Conservation (phyloP, 345 rosid species). For the Salix suchowensis region DNA sequence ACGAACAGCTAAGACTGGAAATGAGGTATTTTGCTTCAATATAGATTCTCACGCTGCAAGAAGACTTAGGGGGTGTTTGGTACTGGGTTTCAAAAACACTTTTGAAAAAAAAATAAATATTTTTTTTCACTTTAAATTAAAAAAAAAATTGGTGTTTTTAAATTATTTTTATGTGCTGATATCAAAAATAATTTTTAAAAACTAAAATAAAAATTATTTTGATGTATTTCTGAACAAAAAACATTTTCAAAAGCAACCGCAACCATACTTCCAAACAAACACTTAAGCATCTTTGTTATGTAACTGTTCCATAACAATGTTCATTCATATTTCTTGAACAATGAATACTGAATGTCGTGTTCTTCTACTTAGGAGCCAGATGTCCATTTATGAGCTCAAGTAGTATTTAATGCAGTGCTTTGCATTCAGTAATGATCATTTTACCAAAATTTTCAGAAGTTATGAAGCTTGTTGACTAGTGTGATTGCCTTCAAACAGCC, state of each 20-base stretch:
- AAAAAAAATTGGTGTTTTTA: no score
- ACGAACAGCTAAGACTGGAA: slow-evolving; percentile 86
- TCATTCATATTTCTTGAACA: neutral
- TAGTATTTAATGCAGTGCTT: neutral
- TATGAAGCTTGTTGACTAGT: neutral
- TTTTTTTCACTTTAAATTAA: no score
- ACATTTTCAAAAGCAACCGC: no score
- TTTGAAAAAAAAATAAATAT: no score
- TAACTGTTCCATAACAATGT: neutral
- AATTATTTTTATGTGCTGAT: no score
- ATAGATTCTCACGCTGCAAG: neutral
- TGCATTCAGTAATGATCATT: neutral
- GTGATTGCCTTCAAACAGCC: neutral
- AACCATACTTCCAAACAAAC: no score
- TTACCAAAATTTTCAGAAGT: neutral
- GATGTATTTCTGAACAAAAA: no score
- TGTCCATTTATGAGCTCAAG: neutral
- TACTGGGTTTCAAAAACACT: no score
- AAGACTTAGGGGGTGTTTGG: neutral
- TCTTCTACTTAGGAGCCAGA: neutral
- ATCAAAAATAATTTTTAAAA: no score
- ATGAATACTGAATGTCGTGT: neutral
- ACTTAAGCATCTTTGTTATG: neutral
- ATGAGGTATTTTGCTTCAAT: slow-evolving; percentile 46
- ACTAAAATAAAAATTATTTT: no score